phyloP scores from a whole-genome alignment of 1,139 yeast species.

The Martiniozyma asiatica region DNA sequence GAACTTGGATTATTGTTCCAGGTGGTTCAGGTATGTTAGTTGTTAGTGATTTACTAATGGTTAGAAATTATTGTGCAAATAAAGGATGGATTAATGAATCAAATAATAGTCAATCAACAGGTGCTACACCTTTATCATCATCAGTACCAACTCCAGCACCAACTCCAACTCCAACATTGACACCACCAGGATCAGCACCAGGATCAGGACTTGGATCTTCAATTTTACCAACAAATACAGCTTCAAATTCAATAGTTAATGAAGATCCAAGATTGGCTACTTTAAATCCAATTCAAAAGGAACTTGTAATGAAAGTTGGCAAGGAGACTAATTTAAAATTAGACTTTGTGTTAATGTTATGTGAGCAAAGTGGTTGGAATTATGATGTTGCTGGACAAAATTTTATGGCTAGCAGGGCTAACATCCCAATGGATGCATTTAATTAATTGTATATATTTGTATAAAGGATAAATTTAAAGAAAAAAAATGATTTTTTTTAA shows the following conservation, averaged over 20 bases:
- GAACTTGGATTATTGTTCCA: conserved; percentile 72
- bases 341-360: conserved; percentile 71
- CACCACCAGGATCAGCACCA: conserved; percentile 5
- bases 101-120: conserved; percentile 7
- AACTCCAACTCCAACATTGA: not conserved
- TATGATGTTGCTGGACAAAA: conserved; percentile 57
- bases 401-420: conserved; percentile 50
- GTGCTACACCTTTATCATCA: conserved; percentile 8
- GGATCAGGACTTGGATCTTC: conserved; percentile 7
- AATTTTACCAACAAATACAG: conserved; percentile 38
- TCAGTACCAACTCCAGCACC: conserved; percentile 7
- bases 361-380: conserved; percentile 85
- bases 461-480: too few relatives aligned
- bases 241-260: too few relatives aligned
- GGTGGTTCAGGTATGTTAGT: conserved; percentile 59
- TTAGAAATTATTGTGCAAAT: conserved; percentile 50
- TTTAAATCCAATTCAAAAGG: conserved; percentile 48
- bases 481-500: too few relatives aligned
- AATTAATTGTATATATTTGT: too few relatives aligned
- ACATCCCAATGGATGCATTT: conserved; percentile 51
- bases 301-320: conserved; percentile 52
- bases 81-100: conserved; percentile 40
- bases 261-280: too few relatives aligned
- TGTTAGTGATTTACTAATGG: conserved; percentile 64
- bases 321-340: conserved; percentile 66